Conservation (phyloP, 352 stramenopile species). For the Phytophthora brassicae region DNA sequence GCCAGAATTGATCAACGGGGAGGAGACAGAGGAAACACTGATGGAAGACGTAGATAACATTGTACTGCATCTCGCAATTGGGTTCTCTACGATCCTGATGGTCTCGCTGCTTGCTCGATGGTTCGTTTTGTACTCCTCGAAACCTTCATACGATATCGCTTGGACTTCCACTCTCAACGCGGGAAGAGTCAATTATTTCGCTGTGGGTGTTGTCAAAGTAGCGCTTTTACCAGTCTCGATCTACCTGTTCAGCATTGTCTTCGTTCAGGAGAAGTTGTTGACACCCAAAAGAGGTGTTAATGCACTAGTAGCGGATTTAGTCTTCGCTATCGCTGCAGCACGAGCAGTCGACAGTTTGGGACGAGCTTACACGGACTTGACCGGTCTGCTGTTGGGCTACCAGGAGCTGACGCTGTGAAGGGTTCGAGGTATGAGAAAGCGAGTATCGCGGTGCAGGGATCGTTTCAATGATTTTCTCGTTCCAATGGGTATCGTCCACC, state of each 20-base stretch:
- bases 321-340: slow-evolving; percentile 28
- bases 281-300: slow-evolving; percentile 28
- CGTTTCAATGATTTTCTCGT: slow-evolving; percentile 36
- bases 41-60: slow-evolving; percentile 18
- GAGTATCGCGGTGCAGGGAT: slow-evolving; percentile 35
- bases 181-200: slow-evolving; percentile 14
- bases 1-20: background rate
- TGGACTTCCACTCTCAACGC: background rate
- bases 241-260: slow-evolving; percentile 24
- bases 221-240: slow-evolving; percentile 19
- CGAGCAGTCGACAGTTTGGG: slow-evolving; percentile 28
- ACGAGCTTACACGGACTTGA: slow-evolving; percentile 19
- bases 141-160: background rate
- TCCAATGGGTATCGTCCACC: slow-evolving; percentile 30
- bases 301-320: slow-evolving; percentile 24
- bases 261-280: slow-evolving; percentile 20
- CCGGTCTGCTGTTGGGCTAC: slow-evolving; percentile 12
- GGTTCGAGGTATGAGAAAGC: slow-evolving; percentile 24
- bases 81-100: slow-evolving; percentile 17
- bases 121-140: slow-evolving; percentile 29
- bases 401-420: slow-evolving; percentile 14
- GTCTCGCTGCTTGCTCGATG: slow-evolving; percentile 27
- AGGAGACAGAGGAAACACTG: slow-evolving; percentile 1
- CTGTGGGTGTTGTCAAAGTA: slow-evolving; percentile 18
- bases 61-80: slow-evolving; percentile 20